Conservation (phyloP, 306 rosid species). For the Cucumis cinereus region DNA sequence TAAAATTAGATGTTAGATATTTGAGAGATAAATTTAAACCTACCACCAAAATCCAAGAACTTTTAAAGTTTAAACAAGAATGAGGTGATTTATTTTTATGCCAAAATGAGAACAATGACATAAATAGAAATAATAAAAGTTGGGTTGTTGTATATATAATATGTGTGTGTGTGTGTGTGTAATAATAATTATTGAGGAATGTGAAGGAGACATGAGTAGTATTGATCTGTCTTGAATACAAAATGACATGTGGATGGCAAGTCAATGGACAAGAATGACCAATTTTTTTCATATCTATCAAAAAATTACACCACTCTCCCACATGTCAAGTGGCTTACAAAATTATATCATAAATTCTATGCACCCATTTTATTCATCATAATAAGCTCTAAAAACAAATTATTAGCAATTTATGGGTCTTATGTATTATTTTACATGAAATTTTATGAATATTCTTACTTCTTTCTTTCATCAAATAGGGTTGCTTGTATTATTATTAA, state of each 20-base stretch:
- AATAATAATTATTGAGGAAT: not conserved
- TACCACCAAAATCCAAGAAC: not conserved
- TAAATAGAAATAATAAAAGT: not conserved
- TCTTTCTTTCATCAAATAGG: too few species aligned
- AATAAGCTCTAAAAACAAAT: not conserved
- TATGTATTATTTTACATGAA: not conserved
- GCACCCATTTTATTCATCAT: not conserved
- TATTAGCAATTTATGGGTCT: not conserved
- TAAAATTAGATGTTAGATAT: too few species aligned
- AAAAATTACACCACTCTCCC: not conserved
- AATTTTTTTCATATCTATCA: not conserved
- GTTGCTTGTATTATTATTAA: too few species aligned
- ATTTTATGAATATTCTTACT: not conserved
- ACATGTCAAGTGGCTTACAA: not conserved
- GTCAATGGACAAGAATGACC: not conserved
- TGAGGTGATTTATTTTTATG: not conserved
- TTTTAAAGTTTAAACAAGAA: not conserved
- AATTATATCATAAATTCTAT: not conserved
- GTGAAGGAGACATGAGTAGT: not conserved
- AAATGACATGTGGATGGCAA: not conserved
- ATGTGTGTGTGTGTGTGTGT: too few species aligned
- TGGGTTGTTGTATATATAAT: too few species aligned
- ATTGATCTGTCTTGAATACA: not conserved
- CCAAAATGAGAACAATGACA: not conserved
- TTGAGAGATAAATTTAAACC: too few species aligned